Conservation (phyloP, 768 basidiomycete species). For the Kwoniella sp. region DNA sequence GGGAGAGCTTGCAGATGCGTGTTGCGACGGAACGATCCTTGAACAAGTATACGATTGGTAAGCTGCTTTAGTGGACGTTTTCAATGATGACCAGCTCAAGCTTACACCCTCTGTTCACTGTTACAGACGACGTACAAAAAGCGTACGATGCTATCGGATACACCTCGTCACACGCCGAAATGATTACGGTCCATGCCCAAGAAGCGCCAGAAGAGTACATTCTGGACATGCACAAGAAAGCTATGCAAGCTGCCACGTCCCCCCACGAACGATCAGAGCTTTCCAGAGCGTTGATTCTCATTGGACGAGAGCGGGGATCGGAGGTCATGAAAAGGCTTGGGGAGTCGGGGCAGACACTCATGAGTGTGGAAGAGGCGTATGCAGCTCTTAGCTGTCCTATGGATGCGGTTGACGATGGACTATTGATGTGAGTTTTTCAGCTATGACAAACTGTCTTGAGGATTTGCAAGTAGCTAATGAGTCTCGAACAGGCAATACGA, state of each 20-base stretch:
- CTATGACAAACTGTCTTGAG: not conserved
- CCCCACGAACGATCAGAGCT: slow-evolving; percentile 23
- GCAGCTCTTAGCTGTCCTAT: slow-evolving; percentile 37
- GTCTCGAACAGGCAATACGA: slow-evolving; percentile 41
- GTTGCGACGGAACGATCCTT: slow-evolving; percentile 42
- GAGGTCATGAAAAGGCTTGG: slow-evolving; percentile 33
- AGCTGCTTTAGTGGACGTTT: not conserved
- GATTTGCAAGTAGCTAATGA: not conserved
- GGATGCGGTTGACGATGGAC: slow-evolving; percentile 45
- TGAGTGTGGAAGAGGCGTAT: slow-evolving; percentile 47
- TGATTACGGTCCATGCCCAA: slow-evolving; percentile 21
- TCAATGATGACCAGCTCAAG: too few relatives aligned
- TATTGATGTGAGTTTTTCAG: slow-evolving; percentile 42
- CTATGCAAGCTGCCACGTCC: slow-evolving; percentile 23
- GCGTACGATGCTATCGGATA: slow-evolving; percentile 46
- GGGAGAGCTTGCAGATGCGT: slow-evolving; percentile 32
- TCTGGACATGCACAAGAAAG: slow-evolving; percentile 38
- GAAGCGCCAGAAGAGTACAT: slow-evolving; percentile 47
- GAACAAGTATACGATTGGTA: slow-evolving; percentile 35
- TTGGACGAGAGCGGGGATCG: slow-evolving; percentile 31
- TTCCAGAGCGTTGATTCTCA: slow-evolving; percentile 27
- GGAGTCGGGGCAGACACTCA: slow-evolving; percentile 32
- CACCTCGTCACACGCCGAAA: slow-evolving; percentile 23
- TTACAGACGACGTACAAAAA: slow-evolving; percentile 32
- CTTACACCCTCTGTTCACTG: slow-evolving; percentile 13